A percentile compares a stretch with the other conserved stretches of the same genome.
phyloP scores from a whole-genome alignment of 1,284 basidiomycete species.

The Termitomyces sp. region DNA sequence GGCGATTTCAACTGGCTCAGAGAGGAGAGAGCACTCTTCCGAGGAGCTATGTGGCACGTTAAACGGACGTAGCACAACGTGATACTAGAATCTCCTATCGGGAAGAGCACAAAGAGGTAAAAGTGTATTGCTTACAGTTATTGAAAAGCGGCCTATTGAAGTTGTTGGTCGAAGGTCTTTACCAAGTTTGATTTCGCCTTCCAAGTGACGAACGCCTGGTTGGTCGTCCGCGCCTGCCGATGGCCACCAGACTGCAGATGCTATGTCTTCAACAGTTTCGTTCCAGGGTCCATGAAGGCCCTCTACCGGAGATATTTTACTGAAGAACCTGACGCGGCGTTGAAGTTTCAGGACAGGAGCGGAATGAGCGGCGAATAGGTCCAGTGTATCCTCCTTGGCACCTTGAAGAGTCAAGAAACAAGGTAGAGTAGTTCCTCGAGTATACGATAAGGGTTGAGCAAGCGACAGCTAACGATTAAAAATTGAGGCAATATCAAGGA shows the following conservation, averaged over 20 bases:
- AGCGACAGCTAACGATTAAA: slow-evolving; percentile 31
- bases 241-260: slow-evolving; percentile 43
- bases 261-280: slow-evolving; percentile 35
- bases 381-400: slow-evolving; percentile 33
- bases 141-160: slow-evolving; percentile 42
- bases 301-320: slow-evolving; percentile 28
- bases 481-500: neutral
- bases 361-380: slow-evolving; percentile 36
- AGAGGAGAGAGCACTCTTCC: slow-evolving; percentile 29
- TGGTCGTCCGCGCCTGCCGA: slow-evolving; percentile 24
- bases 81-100: slow-evolving; percentile 28
- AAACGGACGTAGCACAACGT: slow-evolving; percentile 39
- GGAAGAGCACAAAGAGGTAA: neutral
- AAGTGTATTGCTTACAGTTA: slow-evolving; percentile 31
- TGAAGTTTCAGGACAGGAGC: slow-evolving; percentile 38
- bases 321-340: slow-evolving; percentile 40
- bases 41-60: slow-evolving; percentile 30
- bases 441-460: slow-evolving; percentile 41
- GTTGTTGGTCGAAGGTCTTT: slow-evolving; percentile 45
- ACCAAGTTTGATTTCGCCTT: slow-evolving; percentile 44
- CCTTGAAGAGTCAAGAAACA: slow-evolving; percentile 38
- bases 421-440: slow-evolving; percentile 43
- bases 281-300: slow-evolving; percentile 28
- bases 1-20: slow-evolving; percentile 41
- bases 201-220: slow-evolving; percentile 31